These are phyloP conservation scores for Lathyrus aphaca DNA, from an alignment of 306 rosid genomes.

Conservation along the genomic window DNA sequence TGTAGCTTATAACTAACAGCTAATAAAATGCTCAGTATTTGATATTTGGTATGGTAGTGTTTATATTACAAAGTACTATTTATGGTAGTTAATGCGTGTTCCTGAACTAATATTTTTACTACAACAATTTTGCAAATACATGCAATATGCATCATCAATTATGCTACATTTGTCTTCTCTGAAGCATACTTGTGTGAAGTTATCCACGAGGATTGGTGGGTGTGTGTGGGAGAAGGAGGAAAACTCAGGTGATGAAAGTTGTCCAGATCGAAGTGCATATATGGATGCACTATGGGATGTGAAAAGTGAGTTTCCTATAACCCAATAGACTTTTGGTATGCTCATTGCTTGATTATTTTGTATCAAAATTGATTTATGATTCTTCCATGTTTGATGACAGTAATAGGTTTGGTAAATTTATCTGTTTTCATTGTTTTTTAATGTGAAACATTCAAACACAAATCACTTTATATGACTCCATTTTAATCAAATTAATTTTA, in stretches of 20 bases:
- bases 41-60: background rate
- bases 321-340: background rate
- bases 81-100: background rate
- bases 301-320: background rate
- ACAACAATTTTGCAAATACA: background rate
- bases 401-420: background rate
- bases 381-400: background rate
- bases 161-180: background rate
- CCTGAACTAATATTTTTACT: too few relatives aligned
- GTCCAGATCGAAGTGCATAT: background rate
- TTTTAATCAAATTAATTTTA: background rate
- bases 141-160: background rate
- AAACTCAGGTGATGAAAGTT: background rate
- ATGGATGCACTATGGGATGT: background rate
- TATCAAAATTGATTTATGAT: background rate
- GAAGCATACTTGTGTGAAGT: background rate
- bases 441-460: background rate
- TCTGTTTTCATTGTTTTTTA: background rate
- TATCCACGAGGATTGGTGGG: background rate
- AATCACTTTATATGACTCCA: background rate
- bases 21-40: constrained; percentile 5
- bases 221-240: background rate
- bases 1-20: constrained; percentile 12
- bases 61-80: constrained; percentile 4
- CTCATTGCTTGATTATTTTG: too few relatives aligned